These are phyloP conservation scores for Talaromyces sp. DNA, from an alignment of 2,329 filamentous ascomycete species.

Conservation along the genomic window DNA sequence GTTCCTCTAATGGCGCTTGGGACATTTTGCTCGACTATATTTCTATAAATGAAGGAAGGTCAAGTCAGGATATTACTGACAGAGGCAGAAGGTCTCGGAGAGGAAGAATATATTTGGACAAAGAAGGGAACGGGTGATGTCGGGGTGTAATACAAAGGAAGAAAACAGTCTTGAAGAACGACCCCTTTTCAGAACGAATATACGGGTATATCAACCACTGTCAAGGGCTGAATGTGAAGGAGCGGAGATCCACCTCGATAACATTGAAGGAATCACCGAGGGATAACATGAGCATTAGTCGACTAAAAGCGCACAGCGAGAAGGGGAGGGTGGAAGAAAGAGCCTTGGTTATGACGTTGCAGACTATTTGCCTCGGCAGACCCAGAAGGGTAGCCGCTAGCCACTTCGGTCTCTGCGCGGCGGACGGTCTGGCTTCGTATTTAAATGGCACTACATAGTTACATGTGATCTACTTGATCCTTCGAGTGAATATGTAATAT, in stretches of 20 bases:
- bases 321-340: not conserved
- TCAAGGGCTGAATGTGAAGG: not conserved
- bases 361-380: constrained; percentile 18
- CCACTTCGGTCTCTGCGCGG: not conserved
- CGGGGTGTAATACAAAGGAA: not conserved
- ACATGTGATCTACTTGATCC: constrained; percentile 8
- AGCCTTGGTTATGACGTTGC: constrained; percentile 19
- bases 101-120: not conserved
- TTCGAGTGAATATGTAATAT: not conserved
- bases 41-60: not conserved
- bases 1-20: constrained; percentile 36
- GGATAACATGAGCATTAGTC: not conserved
- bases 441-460: too few species aligned
- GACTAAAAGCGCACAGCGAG: not conserved
- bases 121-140: not conserved
- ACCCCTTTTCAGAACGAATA: not conserved
- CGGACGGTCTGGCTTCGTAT: not conserved
- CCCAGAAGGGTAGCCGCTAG: not conserved
- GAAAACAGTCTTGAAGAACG: not conserved
- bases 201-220: not conserved
- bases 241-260: not conserved
- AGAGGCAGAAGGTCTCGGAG: not conserved
- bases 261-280: not conserved
- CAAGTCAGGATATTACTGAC: not conserved
- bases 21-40: constrained; percentile 33